Percentiles rank a stretch among this genome's conserved stretches.
Conservation (phyloP, 352 stramenopile genomes). For the Aphanomyces invadans region DNA sequence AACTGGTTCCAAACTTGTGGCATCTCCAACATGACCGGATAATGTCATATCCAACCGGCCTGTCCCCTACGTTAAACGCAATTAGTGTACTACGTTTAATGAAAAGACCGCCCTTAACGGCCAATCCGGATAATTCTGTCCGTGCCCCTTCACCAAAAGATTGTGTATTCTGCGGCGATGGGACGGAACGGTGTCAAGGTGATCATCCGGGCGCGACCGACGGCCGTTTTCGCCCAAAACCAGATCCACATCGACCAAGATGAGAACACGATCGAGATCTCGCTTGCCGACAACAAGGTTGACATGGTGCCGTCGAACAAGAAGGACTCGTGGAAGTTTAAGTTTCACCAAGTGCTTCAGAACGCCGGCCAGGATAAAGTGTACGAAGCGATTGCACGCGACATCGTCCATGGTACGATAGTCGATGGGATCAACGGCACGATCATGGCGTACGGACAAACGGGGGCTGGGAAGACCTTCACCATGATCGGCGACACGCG, state of each 20-base stretch:
- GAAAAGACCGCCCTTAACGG: no score
- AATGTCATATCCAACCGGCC: not conserved
- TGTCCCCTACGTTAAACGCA: no score
- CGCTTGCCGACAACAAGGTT: conserved; percentile 28
- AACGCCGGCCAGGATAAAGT: conserved; percentile 86
- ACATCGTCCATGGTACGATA: conserved; percentile 82
- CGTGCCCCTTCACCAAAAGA: conserved; percentile 6
- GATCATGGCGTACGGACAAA: conserved; percentile 86
- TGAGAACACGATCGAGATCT: conserved; percentile 63
- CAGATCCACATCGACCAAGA: conserved; percentile 77
- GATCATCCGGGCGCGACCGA: conserved; percentile 77
- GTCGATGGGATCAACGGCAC: conserved; percentile 86
- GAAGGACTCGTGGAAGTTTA: conserved; percentile 83
- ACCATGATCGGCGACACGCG: conserved; percentile 88
- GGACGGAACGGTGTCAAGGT: conserved; percentile 67
- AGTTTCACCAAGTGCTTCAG: conserved; percentile 90
- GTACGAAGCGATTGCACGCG: conserved; percentile 81
- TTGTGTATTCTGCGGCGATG: conserved; percentile 26
- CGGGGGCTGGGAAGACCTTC: conserved; percentile 85
- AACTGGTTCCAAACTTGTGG: no score
- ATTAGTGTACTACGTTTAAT: not conserved
- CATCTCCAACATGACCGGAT: not conserved
- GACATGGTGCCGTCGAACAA: conserved; percentile 48
- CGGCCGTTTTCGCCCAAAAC: conserved; percentile 57
- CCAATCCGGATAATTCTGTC: not conserved